phyloP scores from a whole-genome alignment of 2,329 filamentous ascomycete genomes.

The Microsporum audouinii region DNA sequence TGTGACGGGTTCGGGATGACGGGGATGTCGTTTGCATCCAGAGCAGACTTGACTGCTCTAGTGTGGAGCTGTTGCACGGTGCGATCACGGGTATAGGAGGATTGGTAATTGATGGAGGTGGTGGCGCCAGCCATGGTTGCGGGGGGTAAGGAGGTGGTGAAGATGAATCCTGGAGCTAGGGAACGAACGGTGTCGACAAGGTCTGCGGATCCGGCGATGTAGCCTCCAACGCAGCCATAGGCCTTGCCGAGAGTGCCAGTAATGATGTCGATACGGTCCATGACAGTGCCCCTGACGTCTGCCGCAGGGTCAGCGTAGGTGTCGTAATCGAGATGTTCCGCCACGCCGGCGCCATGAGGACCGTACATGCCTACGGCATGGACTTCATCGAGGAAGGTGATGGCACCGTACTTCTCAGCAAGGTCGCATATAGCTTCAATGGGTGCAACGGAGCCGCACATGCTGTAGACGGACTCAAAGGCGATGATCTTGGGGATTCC shows the following conservation, averaged over 20 bases:
- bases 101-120: constrained; percentile 88
- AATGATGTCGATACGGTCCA: constrained; percentile 96
- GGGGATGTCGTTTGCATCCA: constrained; percentile 71
- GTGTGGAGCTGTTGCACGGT: constrained; percentile 93
- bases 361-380: constrained; percentile 99
- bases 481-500: constrained; percentile 94
- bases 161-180: constrained; percentile 93
- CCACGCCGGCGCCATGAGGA: constrained; percentile 86
- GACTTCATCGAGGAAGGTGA: constrained; percentile 97
- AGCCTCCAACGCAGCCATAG: constrained; percentile 93
- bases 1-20: constrained; percentile 97
- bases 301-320: constrained; percentile 59
- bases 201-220: constrained; percentile 80
- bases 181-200: constrained; percentile 90
- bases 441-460: constrained; percentile 94
- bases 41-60: constrained; percentile 76
- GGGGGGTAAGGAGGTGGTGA: constrained; percentile 91
- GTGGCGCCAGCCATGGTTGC: constrained; percentile 93
- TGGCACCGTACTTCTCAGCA: constrained; percentile 91
- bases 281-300: constrained; percentile 57
- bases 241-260: constrained; percentile 95
- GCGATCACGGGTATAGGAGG: constrained; percentile 71
- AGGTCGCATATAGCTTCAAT: constrained; percentile 94
- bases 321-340: constrained; percentile 92
- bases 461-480: constrained; percentile 97